Evolutionary conservation across 2,329 filamentous ascomycete genomes (phyloP).

Genomic region (Metarhizium brunneum): DNA sequence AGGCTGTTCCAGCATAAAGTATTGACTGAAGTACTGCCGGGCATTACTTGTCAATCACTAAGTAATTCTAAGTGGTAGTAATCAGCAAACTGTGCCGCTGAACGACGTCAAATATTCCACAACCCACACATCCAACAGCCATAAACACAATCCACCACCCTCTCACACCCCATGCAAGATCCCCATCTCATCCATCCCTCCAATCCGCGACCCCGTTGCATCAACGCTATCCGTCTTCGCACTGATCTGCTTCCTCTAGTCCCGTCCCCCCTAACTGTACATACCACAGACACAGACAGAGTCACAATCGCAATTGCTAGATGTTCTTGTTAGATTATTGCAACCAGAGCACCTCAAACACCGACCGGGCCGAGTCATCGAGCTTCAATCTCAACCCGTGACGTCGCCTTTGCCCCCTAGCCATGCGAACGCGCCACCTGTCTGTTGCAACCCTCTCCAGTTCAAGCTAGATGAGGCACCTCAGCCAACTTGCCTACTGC

Average conservation of each 20-base stretch:
- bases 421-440: slow-evolving; percentile 14
- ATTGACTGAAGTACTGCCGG: too few relatives aligned
- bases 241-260: not conserved
- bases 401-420: slow-evolving; percentile 3
- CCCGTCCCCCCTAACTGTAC: not conserved
- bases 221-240: not conserved
- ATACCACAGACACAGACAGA: not conserved
- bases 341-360: not conserved
- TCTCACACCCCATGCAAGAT: slow-evolving; percentile 3
- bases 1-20: too few relatives aligned
- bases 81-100: too few relatives aligned
- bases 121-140: too few relatives aligned
- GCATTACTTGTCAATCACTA: too few relatives aligned
- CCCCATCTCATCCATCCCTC: slow-evolving; percentile 4
- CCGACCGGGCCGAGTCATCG: too few relatives aligned
- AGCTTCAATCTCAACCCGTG: not conserved
- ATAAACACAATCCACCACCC: not conserved
- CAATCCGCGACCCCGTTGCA: slow-evolving; percentile 1
- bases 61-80: too few relatives aligned
- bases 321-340: not conserved
- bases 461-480: slow-evolving; percentile 14
- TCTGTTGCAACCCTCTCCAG: slow-evolving; percentile 7
- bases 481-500: slow-evolving; percentile 5
- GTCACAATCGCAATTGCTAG: not conserved
- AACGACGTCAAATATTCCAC: too few relatives aligned